These are phyloP conservation scores for Betula pendula DNA, from an alignment of 306 rosid genomes.

Conservation along the genomic window DNA sequence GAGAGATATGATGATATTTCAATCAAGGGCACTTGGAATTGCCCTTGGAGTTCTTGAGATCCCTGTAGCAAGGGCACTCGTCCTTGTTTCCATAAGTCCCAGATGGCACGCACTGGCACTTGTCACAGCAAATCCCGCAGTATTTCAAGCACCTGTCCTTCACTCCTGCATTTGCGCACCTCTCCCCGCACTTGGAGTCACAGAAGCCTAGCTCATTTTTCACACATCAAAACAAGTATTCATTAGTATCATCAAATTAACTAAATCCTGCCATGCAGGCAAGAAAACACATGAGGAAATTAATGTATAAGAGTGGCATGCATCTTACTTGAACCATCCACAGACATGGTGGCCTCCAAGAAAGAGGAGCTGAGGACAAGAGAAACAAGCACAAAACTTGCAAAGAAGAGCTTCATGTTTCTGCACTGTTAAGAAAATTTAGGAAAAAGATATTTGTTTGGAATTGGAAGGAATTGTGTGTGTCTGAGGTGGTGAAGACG, in stretches of 20 bases:
- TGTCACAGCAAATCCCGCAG: slow-evolving; percentile 82
- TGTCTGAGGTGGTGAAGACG: not conserved
- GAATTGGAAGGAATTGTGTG: not conserved
- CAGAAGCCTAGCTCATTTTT: slow-evolving; percentile 49
- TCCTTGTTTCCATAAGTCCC: slow-evolving; percentile 86
- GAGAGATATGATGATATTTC: not conserved
- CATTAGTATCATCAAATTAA: no score
- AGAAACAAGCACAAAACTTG: slow-evolving; percentile 45
- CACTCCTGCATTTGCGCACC: slow-evolving; percentile 70
- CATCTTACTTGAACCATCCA: slow-evolving; percentile 54
- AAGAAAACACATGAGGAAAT: no score
- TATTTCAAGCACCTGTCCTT: slow-evolving; percentile 67
- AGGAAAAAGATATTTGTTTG: no score
- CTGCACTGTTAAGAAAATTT: not conserved
- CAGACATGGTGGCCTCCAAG: slow-evolving; percentile 46
- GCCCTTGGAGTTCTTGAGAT: slow-evolving; percentile 79
- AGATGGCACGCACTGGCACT: slow-evolving; percentile 83
- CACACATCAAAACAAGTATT: not conserved
- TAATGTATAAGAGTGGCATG: no score
- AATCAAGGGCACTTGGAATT: slow-evolving; percentile 67
- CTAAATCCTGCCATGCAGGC: not conserved
- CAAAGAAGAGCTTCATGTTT: slow-evolving; percentile 52
- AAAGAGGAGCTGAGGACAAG: slow-evolving; percentile 60
- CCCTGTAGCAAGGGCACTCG: slow-evolving; percentile 91
- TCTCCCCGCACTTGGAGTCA: slow-evolving; percentile 45